Conservation (phyloP, 2,329 filamentous ascomycete species). For the Trichophaea hybrida region DNA sequence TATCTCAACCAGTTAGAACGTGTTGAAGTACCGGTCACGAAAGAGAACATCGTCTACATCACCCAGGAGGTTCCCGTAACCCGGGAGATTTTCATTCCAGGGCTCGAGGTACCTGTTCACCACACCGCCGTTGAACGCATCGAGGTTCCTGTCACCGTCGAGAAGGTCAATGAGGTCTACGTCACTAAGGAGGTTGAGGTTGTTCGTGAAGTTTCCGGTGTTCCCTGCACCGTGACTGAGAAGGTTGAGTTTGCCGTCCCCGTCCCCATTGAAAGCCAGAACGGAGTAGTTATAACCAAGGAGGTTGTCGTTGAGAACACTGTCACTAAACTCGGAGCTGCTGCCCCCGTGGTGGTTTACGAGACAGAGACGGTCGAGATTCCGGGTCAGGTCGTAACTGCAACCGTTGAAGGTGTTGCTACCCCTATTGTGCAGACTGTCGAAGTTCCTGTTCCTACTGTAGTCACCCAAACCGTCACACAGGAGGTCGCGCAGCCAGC, state of each 20-base stretch:
- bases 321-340: constrained; percentile 2
- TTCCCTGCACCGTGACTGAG: neutral
- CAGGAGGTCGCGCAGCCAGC: constrained; percentile 9
- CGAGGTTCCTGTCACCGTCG: constrained; percentile 4
- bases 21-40: neutral
- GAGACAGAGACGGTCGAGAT: constrained; percentile 10
- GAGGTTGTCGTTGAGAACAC: neutral
- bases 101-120: constrained; percentile 6
- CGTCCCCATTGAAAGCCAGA: neutral
- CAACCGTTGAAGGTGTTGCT: constrained; percentile 9
- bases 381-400: constrained; percentile 14
- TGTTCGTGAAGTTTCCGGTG: neutral
- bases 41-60: constrained; percentile 11
- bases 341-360: constrained; percentile 9
- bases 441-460: constrained; percentile 15
- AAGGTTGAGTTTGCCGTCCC: neutral
- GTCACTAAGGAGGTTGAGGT: constrained; percentile 1
- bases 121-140: constrained; percentile 4
- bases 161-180: neutral
- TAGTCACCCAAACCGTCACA: constrained; percentile 6
- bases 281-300: neutral
- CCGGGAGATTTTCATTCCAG: constrained; percentile 1
- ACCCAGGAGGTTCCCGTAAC: constrained; percentile 11
- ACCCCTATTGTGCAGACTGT: constrained; percentile 16
- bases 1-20: neutral